Percentiles rank a stretch among this genome's conserved stretches.
These are phyloP conservation scores for Lycium barbarum DNA, from an alignment of 257 asterid genomes.

Conservation along the genomic window DNA sequence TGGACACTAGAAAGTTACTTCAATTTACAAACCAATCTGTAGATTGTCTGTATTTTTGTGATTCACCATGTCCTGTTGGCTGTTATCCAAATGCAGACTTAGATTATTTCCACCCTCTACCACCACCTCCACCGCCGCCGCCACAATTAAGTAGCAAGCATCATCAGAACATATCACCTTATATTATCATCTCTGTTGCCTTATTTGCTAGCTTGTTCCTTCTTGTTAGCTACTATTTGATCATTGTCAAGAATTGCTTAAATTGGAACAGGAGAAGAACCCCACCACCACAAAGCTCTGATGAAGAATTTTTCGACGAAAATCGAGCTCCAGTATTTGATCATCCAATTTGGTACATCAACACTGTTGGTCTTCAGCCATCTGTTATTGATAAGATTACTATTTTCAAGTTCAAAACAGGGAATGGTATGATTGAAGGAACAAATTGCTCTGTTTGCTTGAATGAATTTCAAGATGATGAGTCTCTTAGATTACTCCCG, in stretches of 20 bases:
- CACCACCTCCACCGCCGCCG: slow-evolving; percentile 6
- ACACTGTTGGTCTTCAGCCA: slow-evolving; percentile 48
- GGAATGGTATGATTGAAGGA: slow-evolving; percentile 40
- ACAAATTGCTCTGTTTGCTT: slow-evolving; percentile 49
- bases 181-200: slow-evolving; percentile 34
- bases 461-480: slow-evolving; percentile 44
- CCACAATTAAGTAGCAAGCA: background rate
- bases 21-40: slow-evolving; percentile 30
- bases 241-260: slow-evolving; percentile 35
- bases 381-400: slow-evolving; percentile 45
- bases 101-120: slow-evolving; percentile 18
- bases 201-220: slow-evolving; percentile 37
- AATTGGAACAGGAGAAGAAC: slow-evolving; percentile 29
- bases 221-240: slow-evolving; percentile 37
- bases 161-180: slow-evolving; percentile 30
- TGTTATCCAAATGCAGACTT: slow-evolving; percentile 31
- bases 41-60: slow-evolving; percentile 39
- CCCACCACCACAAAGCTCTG: background rate
- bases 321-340: slow-evolving; percentile 39
- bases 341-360: slow-evolving; percentile 58
- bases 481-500: slow-evolving; percentile 45
- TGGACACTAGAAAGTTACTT: slow-evolving; percentile 39
- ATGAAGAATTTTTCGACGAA: slow-evolving; percentile 40
- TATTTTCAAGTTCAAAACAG: slow-evolving; percentile 42
- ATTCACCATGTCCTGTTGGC: slow-evolving; percentile 36